Base-by-base conservation (phyloP, 2,329 filamentous ascomycete species). In the Fusarium sarcochroum region DNA sequence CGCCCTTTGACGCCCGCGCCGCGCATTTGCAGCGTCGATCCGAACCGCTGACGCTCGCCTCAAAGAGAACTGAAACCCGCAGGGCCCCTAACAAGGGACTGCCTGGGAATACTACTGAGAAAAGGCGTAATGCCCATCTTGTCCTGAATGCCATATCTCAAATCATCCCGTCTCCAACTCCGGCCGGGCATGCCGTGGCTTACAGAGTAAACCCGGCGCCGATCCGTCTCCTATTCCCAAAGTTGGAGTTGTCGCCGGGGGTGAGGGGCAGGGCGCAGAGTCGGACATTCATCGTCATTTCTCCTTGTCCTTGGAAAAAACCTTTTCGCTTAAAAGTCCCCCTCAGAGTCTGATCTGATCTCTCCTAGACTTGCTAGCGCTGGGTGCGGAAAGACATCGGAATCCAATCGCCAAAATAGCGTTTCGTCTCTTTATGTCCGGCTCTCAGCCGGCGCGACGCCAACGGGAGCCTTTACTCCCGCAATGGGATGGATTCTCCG, bases 41-140 rank as follows among this genome's bases (percentile, higher is more conserved):
- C 25, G 25, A 56, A 27, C 66, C 58, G 61, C 61, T 69, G 61
- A 67, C 54, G 47, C 66, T 47, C 52, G 63, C 61, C 52, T 53
- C 62, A 66, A 58, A 46, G 41, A 69, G 40, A 58, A 69, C 61
- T 69, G 66, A 69, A 67, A 69, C 66, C 44, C 37, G 38, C 66
- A 67, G 56, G 41, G 51, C 47, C 60, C 55, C 45, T 52, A 45
- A 44, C 44, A 41, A 66, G 62, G 61, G 46, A 35, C 37, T 41
- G 20, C 23, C 38, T 56, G 53, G 18, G 45, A 46, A 45, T 49
- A 37, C 42, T 49, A 17, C 51, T 23, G 41, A 20, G n/a, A 17
- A 42, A 30, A 30, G 5, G 11, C 6, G 27, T 4, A 30, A 11
- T 30, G 5, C 13, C 27, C 10, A 30, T 30, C 27, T 13, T 30